Evolutionary conservation across 2,329 filamentous ascomycete genomes (phyloP).

Genomic region (Xylariaceae sp.): DNA sequence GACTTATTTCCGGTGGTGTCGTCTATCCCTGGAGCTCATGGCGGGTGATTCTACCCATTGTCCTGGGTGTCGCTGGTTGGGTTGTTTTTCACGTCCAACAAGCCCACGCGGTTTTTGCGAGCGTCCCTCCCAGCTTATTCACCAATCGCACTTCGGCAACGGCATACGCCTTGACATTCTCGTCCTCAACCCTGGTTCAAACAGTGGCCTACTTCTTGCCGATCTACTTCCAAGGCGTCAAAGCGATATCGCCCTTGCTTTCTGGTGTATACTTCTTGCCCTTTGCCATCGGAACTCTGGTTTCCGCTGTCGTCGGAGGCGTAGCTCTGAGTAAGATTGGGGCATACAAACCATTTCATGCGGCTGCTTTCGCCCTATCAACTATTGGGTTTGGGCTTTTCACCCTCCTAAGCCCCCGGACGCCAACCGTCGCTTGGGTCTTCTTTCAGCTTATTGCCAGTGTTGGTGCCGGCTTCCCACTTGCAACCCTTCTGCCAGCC

Average conservation of each 20-base stretch:
- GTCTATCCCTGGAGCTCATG: conserved; percentile 13
- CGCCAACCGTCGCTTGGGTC: conserved; percentile 44
- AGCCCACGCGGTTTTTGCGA: neutral
- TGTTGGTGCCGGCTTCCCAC: conserved; percentile 46
- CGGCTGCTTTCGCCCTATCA: conserved; percentile 38
- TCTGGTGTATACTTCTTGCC: conserved; percentile 10
- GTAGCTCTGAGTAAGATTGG: no score
- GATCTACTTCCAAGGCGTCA: conserved; percentile 7
- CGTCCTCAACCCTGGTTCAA: neutral
- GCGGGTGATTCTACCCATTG: neutral
- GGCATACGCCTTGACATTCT: neutral
- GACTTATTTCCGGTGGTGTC: neutral
- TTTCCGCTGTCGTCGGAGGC: no score
- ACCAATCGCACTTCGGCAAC: neutral
- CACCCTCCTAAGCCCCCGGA: conserved; percentile 42
- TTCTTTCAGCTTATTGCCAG: conserved; percentile 46
- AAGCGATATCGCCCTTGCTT: neutral
- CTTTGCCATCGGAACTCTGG: no score
- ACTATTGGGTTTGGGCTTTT: conserved; percentile 47
- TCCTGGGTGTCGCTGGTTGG: conserved; percentile 1
- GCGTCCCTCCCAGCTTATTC: conserved; percentile 42
- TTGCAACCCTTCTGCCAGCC: conserved; percentile 46
- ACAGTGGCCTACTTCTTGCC: neutral
- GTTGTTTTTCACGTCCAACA: neutral
- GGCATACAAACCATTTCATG: conserved; percentile 33